A percentile compares a stretch with the other conserved stretches of the same genome.
phyloP scores from a whole-genome alignment of 371 early-diverging fungal genomes.

The Mucor plumbeus region DNA sequence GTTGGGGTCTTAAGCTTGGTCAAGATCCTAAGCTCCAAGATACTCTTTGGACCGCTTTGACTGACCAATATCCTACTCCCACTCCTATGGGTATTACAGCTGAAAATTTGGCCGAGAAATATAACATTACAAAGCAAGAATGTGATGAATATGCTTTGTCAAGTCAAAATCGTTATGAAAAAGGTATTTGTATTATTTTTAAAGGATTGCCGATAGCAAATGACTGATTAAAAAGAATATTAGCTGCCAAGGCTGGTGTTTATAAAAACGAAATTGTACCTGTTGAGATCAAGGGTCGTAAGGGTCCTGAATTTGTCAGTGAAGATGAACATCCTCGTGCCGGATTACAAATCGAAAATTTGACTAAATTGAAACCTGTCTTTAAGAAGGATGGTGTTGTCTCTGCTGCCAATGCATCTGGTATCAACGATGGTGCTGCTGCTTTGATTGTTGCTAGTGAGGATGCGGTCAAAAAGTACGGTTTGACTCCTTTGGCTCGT shows the following conservation, averaged over 20 bases:
- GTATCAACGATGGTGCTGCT: conserved; percentile 97
- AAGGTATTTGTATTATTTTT: conserved; percentile 50
- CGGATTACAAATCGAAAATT: conserved; percentile 76
- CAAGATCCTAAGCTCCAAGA: conserved; percentile 89
- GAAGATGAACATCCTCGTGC: conserved; percentile 94
- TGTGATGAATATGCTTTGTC: conserved; percentile 87
- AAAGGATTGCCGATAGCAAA: not conserved
- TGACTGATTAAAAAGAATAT: not conserved
- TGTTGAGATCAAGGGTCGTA: conserved; percentile 84
- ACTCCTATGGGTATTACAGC: conserved; percentile 97
- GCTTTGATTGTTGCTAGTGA: conserved; percentile 89
- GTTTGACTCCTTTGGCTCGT: conserved; percentile 84
- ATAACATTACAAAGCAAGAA: conserved; percentile 81
- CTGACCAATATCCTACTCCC: conserved; percentile 85
- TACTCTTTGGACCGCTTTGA: conserved; percentile 82
- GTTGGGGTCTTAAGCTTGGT: conserved; percentile 89
- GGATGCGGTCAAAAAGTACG: conserved; percentile 82
- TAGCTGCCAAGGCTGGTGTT: conserved; percentile 62
- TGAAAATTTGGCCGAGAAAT: conserved; percentile 90
- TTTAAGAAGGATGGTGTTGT: conserved; percentile 93
- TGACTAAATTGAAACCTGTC: conserved; percentile 84
- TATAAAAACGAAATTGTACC: conserved; percentile 88
- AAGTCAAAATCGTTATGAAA: conserved; percentile 86
- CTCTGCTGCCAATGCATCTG: conserved; percentile 96
- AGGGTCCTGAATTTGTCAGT: conserved; percentile 65